These are phyloP conservation scores for Mucor saturninus DNA, from an alignment of 371 early-diverging fungal genomes.

Conservation along the genomic window DNA sequence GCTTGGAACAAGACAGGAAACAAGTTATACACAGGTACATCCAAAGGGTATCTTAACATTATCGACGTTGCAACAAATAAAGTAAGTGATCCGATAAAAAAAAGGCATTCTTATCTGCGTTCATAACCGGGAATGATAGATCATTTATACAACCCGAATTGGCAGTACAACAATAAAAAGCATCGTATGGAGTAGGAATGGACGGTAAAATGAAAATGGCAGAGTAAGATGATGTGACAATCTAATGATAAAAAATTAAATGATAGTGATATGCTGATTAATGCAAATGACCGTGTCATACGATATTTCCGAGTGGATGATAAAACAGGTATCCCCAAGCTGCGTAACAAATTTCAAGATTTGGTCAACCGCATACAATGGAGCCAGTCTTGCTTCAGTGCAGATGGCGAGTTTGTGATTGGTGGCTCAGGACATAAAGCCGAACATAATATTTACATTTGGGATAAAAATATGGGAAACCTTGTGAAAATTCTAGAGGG, in stretches of 20 bases:
- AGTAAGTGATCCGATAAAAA: slow-evolving; percentile 36
- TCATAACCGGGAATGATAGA: slow-evolving; percentile 14
- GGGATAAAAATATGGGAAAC: slow-evolving; percentile 83
- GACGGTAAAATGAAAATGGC: slow-evolving; percentile 34
- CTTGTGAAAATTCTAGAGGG: slow-evolving; percentile 92
- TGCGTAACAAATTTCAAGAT: slow-evolving; percentile 83
- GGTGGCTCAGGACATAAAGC: slow-evolving; percentile 82
- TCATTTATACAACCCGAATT: slow-evolving; percentile 47
- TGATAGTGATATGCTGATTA: slow-evolving; percentile 71
- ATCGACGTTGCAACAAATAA: slow-evolving; percentile 58
- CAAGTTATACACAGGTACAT: slow-evolving; percentile 75
- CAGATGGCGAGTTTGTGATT: slow-evolving; percentile 86
- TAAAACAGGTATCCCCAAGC: slow-evolving; percentile 50
- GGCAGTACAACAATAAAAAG: slow-evolving; percentile 64
- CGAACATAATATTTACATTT: slow-evolving; percentile 90
- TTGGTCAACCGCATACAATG: slow-evolving; percentile 87
- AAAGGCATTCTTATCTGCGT: neutral
- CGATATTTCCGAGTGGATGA: slow-evolving; percentile 62
- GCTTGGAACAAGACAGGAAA: slow-evolving; percentile 62
- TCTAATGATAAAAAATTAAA: too few relatives aligned
- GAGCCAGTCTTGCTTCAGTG: slow-evolving; percentile 83
- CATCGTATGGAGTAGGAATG: slow-evolving; percentile 65
- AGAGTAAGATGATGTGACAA: too few relatives aligned
- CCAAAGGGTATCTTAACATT: slow-evolving; percentile 69
- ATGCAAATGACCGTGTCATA: slow-evolving; percentile 75